Percentiles rank a stretch among this genome's conserved stretches.
Evolutionary conservation across 192 early-diverging fungal genomes (phyloP).

Genomic region (Coemansia aciculifera): DNA sequence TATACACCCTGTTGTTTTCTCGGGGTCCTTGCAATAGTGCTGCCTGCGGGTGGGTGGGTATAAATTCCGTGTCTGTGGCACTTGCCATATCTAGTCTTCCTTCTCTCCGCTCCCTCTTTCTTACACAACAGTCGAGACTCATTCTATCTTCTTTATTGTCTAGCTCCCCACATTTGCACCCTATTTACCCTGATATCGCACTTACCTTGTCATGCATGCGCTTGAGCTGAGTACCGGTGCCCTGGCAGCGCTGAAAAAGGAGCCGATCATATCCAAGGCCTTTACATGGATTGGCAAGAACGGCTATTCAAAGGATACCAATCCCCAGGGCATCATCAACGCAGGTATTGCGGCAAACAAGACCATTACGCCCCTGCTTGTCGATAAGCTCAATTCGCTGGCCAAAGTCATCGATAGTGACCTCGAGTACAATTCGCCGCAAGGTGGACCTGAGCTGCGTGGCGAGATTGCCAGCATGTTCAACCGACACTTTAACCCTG

Average conservation of each 20-base stretch:
- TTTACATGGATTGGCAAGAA: conserved; percentile 24
- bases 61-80: not conserved
- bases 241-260: conserved; percentile 23
- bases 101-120: not conserved
- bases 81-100: not conserved
- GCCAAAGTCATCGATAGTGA: conserved; percentile 26
- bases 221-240: conserved; percentile 41
- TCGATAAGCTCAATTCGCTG: conserved; percentile 55
- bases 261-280: conserved; percentile 28
- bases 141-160: conserved; percentile 2
- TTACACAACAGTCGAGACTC: not conserved
- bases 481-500: conserved; percentile 65
- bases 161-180: not conserved
- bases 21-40: not conserved
- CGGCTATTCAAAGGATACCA: conserved; percentile 50
- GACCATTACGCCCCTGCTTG: conserved; percentile 59
- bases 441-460: conserved; percentile 63
- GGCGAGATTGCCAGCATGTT: conserved; percentile 60
- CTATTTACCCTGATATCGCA: not conserved
- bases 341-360: conserved; percentile 79
- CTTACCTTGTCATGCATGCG: conserved; percentile 10
- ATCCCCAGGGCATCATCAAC: conserved; percentile 75
- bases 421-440: conserved; percentile 49
- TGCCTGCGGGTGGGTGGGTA: not conserved
- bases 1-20: not conserved